These are phyloP conservation scores for Cnidoscolus chayamansa DNA, from an alignment of 441 rosid species.

Conservation along the genomic window DNA sequence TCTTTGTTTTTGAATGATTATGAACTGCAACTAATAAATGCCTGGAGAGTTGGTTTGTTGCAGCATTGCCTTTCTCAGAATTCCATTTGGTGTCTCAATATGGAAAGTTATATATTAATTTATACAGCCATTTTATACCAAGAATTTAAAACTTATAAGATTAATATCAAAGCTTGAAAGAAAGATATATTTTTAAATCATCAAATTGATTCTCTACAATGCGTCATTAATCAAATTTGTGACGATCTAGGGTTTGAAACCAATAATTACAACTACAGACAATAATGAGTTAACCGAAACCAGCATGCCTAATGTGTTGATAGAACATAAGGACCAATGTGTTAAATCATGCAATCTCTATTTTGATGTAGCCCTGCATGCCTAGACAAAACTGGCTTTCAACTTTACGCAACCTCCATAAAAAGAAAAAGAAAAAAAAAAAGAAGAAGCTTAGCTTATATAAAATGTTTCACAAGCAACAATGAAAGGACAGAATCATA, in stretches of 20 bases:
- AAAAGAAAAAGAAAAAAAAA: neutral
- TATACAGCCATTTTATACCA: too few species aligned
- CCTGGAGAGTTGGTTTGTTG: neutral
- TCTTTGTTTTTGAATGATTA: too few species aligned
- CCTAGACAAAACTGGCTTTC: slow-evolving; percentile 11
- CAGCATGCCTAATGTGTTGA: slow-evolving; percentile 21
- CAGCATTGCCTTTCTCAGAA: neutral
- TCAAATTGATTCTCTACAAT: neutral
- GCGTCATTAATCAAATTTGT: neutral
- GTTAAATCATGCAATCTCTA: slow-evolving; percentile 11
- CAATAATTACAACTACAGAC: slow-evolving; percentile 2
- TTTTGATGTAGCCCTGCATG: slow-evolving; percentile 24
- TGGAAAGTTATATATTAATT: neutral
- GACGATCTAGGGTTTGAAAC: slow-evolving; percentile 1
- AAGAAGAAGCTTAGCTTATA: neutral
- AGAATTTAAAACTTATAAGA: neutral
- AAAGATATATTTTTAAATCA: neutral
- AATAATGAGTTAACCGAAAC: slow-evolving; percentile 8
- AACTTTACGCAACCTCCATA: slow-evolving; percentile 32
- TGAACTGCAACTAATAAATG: neutral
- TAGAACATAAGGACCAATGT: slow-evolving; percentile 29
- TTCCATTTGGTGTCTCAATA: neutral
- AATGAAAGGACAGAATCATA: slow-evolving; percentile 15
- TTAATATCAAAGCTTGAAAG: neutral
- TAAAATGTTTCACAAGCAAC: slow-evolving; percentile 23